phyloP scores from a whole-genome alignment of 495 filamentous ascomycete genomes.

The Neurospora pannonica region DNA sequence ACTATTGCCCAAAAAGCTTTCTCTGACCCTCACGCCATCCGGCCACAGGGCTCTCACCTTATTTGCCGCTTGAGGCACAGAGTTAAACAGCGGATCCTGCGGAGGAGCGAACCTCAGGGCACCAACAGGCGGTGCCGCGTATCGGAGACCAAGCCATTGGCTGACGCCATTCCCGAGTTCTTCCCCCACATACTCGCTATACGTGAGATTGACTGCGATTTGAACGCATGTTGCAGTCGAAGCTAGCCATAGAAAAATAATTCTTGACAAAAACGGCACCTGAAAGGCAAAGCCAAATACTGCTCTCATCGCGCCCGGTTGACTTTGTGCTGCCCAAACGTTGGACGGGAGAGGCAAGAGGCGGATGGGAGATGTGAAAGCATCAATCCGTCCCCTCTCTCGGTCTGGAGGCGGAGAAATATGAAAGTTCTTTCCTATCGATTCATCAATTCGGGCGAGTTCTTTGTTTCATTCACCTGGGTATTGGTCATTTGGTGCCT shows the following conservation, averaged over 20 bases:
- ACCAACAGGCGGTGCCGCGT: constrained; percentile 31
- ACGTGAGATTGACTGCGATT: constrained; percentile 26
- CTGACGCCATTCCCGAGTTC: constrained; percentile 22
- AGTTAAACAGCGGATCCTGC: constrained; percentile 18
- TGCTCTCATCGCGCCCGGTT: not conserved
- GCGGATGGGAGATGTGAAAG: not conserved
- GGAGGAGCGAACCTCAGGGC: constrained; percentile 28
- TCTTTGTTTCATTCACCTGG: not conserved
- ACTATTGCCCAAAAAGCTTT: not conserved
- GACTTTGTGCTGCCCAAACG: not conserved
- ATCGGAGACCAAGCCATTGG: constrained; percentile 34
- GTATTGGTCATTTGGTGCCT: not conserved
- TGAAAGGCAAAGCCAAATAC: not conserved
- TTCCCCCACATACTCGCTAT: constrained; percentile 26
- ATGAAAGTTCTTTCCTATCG: not conserved
- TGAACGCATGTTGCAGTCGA: not conserved
- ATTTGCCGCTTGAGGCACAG: constrained; percentile 18
- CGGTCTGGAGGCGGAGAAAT: not conserved
- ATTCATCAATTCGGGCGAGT: not conserved
- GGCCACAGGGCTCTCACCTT: constrained; percentile 11
- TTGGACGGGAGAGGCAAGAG: not conserved
- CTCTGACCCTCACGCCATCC: not conserved
- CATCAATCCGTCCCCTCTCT: not conserved
- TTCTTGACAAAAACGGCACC: not conserved
- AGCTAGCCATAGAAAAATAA: not conserved